These are phyloP conservation scores for Schwanniomyces polymorphus DNA, from an alignment of 805 yeast species.

Conservation along the genomic window DNA sequence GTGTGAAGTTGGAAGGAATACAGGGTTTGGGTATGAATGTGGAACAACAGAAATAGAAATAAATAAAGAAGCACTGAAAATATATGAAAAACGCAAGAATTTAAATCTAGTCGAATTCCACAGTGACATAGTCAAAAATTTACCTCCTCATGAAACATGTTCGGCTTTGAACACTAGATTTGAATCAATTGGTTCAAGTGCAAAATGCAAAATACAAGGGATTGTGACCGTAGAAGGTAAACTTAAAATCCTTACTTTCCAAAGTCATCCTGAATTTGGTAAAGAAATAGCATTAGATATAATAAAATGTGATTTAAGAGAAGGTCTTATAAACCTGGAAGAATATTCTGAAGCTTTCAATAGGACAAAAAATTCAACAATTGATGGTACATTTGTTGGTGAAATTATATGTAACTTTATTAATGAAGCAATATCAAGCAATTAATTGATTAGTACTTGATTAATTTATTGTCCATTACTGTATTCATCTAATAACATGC, in stretches of 20 bases:
- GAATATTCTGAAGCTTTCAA: conserved; percentile 9
- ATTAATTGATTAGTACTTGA: too few relatives aligned
- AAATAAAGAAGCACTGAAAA: conserved; percentile 37
- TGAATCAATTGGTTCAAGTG: conserved; percentile 50
- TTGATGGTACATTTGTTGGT: conserved; percentile 32
- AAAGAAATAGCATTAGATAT: conserved; percentile 27
- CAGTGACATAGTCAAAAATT: conserved; percentile 34
- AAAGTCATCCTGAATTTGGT: conserved; percentile 87
- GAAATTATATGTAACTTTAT: conserved; percentile 23
- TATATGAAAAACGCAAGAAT: conserved; percentile 43
- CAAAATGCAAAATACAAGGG: conserved; percentile 65
- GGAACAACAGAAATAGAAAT: conserved; percentile 55
- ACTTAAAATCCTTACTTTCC: conserved; percentile 60
- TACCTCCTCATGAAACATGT: conserved; percentile 37
- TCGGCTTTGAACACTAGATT: conserved; percentile 20
- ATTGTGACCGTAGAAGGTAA: conserved; percentile 47
- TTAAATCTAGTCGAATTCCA: conserved; percentile 37
- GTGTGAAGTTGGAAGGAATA: conserved; percentile 52
- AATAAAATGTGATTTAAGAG: too few relatives aligned
- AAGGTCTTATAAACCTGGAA: too few relatives aligned
- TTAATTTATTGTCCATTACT: too few relatives aligned
- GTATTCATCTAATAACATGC: too few relatives aligned
- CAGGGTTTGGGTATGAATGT: conserved; percentile 66
- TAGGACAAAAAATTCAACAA: conserved; percentile 18
- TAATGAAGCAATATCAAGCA: neutral